Percentiles rank a stretch among this genome's conserved stretches.
phyloP scores from a whole-genome alignment of 805 yeast genomes.

The Pichia ethanolica region DNA sequence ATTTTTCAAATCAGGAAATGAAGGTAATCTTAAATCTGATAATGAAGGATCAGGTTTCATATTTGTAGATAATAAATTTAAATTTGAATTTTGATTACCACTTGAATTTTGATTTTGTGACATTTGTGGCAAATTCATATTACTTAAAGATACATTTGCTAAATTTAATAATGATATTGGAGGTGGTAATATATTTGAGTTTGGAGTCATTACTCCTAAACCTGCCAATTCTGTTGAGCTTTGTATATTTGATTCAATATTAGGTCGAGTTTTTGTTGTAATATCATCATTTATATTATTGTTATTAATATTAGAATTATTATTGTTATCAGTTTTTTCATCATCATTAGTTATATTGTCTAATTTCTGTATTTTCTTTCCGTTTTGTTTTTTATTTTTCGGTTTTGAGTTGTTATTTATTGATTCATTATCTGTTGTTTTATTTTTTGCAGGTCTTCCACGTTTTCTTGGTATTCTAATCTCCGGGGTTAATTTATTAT shows the following conservation, averaged over 20 bases:
- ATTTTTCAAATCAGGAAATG: conserved; percentile 11
- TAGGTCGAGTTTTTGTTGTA: not conserved
- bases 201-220: not conserved
- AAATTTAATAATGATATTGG: conserved; percentile 4
- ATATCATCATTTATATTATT: too few species aligned
- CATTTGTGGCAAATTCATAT: conserved; percentile 2
- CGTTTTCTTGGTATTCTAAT: not conserved
- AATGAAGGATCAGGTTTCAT: conserved; percentile 5
- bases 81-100: not conserved
- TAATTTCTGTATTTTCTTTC: not conserved
- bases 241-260: not conserved
- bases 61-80: not conserved
- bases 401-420: not conserved
- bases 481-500: not conserved
- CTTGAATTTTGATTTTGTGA: not conserved
- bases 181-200: not conserved
- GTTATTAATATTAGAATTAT: too few species aligned
- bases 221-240: not conserved
- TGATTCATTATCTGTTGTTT: not conserved
- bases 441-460: conserved; percentile 3
- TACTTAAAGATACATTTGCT: conserved; percentile 7
- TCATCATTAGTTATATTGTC: not conserved
- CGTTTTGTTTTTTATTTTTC: not conserved
- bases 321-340: too few species aligned
- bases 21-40: conserved; percentile 7